Evolutionary conservation across 495 filamentous ascomycete species (phyloP).

Genomic region (Aspergillus diversus): DNA sequence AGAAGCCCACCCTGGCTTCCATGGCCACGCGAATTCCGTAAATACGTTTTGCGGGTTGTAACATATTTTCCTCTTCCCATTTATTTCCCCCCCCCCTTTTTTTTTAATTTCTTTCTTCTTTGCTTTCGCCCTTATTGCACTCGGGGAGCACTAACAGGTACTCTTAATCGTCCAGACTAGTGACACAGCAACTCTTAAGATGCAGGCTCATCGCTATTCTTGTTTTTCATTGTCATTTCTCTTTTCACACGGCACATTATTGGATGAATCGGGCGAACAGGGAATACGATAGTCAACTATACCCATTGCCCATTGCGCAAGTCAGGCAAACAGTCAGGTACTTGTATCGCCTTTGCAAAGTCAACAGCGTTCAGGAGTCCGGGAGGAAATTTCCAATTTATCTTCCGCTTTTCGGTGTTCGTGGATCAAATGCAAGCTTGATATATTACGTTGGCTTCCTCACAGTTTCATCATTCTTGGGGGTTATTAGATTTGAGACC

Average conservation of each 20-base stretch:
- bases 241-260: neutral
- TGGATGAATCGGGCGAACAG: slow-evolving; percentile 7
- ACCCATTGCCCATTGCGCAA: slow-evolving; percentile 17
- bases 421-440: neutral
- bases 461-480: too few species aligned
- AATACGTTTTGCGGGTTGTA: slow-evolving; percentile 4
- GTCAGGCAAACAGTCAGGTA: neutral
- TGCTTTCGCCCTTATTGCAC: slow-evolving; percentile 1
- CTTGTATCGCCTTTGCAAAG: neutral
- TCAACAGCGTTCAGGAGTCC: neutral
- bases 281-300: slow-evolving; percentile 9
- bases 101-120: slow-evolving; percentile 2
- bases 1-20: neutral
- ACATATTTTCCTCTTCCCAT: too few species aligned
- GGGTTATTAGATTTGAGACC: too few species aligned
- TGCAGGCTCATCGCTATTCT: slow-evolving; percentile 15
- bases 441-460: too few species aligned
- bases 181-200: slow-evolving; percentile 6
- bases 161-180: slow-evolving; percentile 5
- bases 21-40: neutral
- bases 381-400: neutral
- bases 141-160: neutral
- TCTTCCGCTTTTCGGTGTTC: neutral
- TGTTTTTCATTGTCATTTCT: neutral
- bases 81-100: too few species aligned